Evolutionary conservation across 2,329 filamentous ascomycete genomes (phyloP), one percentile per base, ranked within the genome.

Genomic region (Cladophialophora immunda): DNA sequence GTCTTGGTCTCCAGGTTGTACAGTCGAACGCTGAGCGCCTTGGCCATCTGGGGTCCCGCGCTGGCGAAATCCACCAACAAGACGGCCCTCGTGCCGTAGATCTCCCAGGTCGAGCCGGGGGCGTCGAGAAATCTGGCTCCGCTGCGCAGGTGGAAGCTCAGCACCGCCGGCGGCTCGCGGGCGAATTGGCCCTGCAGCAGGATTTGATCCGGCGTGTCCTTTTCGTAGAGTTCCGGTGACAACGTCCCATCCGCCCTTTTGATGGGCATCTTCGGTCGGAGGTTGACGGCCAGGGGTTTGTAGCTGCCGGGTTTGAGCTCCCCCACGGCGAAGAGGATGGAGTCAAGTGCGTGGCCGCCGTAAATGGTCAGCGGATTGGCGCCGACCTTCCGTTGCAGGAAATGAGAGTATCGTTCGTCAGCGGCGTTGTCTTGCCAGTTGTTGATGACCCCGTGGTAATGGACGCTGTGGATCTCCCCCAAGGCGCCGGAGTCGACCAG

Each of bases 401-500:
- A 85, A 64, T 88, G 89, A 32, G 77, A 73, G 32, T 85, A 71
- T 0, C 75, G 76, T 27, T 75, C 71, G 52, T 59, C 66, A 41
- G 70, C 68, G 7, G 55, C 71, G 65, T 68, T 71, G 64, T 70
- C 68, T 66, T 67, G 69, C 65, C 55, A 72, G 0, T 79, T 74
- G 2, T 79, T 81, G 0, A 79, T 81, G 52, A 73, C 78, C 0
- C 76, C 79, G 30, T 74, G 76, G 8, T 83, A 70, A 38, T 86
- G 83, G 9, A 80, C 83, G 65, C 85, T 86, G 22, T 88, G 70
- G 0, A 89, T 77, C 45, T 80, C 82, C 0, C 87, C 86, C 34
- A 89, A 81, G 2, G 74, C 75, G 0, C 84, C 84, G 0, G 77
- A 73, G 0, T 73, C 74, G 6, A 89, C 57, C 0, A 87, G 47